Base-by-base conservation (phyloP, 768 basidiomycete species). In the Boletus speciosus region DNA sequence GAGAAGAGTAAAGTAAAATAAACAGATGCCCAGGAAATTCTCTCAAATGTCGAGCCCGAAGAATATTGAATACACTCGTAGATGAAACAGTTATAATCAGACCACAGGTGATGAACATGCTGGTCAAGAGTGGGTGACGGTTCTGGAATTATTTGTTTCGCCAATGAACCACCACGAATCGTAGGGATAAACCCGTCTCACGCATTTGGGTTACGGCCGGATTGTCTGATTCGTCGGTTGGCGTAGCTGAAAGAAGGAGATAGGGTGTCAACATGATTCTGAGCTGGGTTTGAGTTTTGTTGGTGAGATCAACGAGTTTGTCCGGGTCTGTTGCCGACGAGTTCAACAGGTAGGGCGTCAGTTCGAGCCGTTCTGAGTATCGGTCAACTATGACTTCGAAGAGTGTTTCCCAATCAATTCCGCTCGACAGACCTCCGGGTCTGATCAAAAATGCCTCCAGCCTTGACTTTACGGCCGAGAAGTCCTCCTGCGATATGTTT, bases 331-430 rank as follows among this genome's bases (percentile, higher is more conserved):
- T 49, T 16, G 47, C 39, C 3, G 57, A 29, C 6, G 54, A 39
- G 12, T 63, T 58, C 15, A 71, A 54, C 2, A 71, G 50, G 43
- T 69, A 51, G 5, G 51, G 55, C 4, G 63, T 47, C 25, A 64
- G 31, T 44, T 73, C 71, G 11, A 75, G 56, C 14, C 71, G 66
- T 19, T 65, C 56, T 0, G 67, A 64, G 25, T 66, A 71, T 41
- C 72, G 66, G 25, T 76, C 61, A 1, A 69, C 54, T 7, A 73
- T 52, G 16, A 63, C 58, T 19, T 59, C 68, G 27, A 67, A 19
- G 27, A 74, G 57, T 2, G 67, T 58, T 31, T 25, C 46, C 74
- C 75, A 76, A 46, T 74, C 75, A 10, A 72, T 49, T 5, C 69
- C 71, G 34, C 66, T 71, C 2, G 60, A 60, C 8, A 21, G 51